Conservation (phyloP, 257 asterid genomes). For the Nicotiana paniculata region DNA sequence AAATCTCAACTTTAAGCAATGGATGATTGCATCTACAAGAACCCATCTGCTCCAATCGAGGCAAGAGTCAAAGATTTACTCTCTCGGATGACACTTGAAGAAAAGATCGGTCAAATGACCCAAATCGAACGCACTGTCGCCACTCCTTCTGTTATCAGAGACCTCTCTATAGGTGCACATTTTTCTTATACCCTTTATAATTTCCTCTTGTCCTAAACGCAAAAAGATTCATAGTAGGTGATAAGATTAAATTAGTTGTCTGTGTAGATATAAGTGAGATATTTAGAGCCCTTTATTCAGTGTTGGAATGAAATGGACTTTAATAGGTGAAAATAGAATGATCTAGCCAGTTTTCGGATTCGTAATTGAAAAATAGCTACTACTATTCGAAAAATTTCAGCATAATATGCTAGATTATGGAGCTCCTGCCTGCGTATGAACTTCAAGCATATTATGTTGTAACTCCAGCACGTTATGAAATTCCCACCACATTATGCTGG, state of each 20-base stretch:
- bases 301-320: neutral
- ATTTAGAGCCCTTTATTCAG: neutral
- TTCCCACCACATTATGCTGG: too few relatives aligned
- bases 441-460: too few relatives aligned
- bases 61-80: slow-evolving; percentile 19
- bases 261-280: neutral
- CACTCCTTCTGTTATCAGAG: slow-evolving; percentile 8
- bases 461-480: too few relatives aligned
- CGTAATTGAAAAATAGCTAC: too few relatives aligned
- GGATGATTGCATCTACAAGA: slow-evolving; percentile 14
- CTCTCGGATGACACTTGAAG: slow-evolving; percentile 17
- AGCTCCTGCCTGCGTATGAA: too few relatives aligned
- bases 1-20: neutral
- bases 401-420: too few relatives aligned
- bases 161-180: slow-evolving; percentile 13
- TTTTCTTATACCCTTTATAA: neutral
- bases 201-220: neutral
- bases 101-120: slow-evolving; percentile 22
- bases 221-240: neutral
- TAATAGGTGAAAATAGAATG: too few relatives aligned
- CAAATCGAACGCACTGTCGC: slow-evolving; percentile 22
- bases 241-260: neutral
- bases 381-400: too few relatives aligned
- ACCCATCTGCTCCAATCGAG: slow-evolving; percentile 9
- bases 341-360: too few relatives aligned